These are phyloP conservation scores for Daldinia concentrica DNA, from an alignment of 495 filamentous ascomycete species.

Conservation along the genomic window DNA sequence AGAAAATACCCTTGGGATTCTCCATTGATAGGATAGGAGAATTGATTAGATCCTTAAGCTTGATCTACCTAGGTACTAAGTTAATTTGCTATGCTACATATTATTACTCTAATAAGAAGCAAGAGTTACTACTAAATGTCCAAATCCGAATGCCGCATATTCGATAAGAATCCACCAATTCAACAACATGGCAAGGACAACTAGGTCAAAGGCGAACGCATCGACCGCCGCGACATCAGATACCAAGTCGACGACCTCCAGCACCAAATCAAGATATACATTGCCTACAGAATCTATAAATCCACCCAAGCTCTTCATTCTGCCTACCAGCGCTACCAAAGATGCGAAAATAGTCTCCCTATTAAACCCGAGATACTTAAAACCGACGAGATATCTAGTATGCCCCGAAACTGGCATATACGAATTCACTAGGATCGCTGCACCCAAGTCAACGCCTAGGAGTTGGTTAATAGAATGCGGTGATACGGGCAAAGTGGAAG, in stretches of 20 bases:
- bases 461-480: constrained; percentile 73
- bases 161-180: not conserved
- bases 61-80: too few species aligned
- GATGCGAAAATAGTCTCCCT: constrained; percentile 78
- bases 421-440: constrained; percentile 82
- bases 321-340: constrained; percentile 72
- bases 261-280: constrained; percentile 48
- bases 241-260: constrained; percentile 29
- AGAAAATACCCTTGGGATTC: constrained; percentile 1
- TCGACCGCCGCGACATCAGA: constrained; percentile 42
- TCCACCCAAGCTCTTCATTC: constrained; percentile 77
- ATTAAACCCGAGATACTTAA: constrained; percentile 75
- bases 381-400: constrained; percentile 76
- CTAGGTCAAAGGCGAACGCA: constrained; percentile 43
- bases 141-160: too few species aligned
- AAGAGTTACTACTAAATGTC: too few species aligned
- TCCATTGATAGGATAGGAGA: not conserved
- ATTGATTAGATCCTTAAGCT: not conserved
- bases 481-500: constrained; percentile 23
- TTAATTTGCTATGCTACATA: too few species aligned
- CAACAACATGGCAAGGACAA: constrained; percentile 47
- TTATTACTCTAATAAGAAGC: too few species aligned
- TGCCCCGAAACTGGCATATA: constrained; percentile 82
- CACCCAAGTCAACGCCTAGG: constrained; percentile 66
- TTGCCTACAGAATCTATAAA: constrained; percentile 50